Conservation (phyloP, 768 basidiomycete species). For the Plicaturopsis crispa region DNA sequence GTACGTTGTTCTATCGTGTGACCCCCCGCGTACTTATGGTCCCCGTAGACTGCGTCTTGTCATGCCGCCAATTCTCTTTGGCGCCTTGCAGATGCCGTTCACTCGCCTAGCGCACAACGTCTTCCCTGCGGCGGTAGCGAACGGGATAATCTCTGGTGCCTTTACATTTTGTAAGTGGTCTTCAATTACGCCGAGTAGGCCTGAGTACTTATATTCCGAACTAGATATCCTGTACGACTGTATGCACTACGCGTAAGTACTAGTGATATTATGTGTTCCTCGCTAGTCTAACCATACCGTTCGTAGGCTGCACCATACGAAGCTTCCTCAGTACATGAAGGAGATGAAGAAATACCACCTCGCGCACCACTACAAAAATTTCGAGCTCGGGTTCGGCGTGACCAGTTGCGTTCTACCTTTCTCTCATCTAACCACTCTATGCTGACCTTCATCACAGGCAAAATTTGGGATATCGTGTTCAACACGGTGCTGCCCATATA, state of each 20-base stretch:
- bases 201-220: too few species aligned
- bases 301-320: conserved; percentile 84
- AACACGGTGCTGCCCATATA: conserved; percentile 71
- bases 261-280: conserved; percentile 1
- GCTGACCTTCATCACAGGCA: conserved; percentile 37
- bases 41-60: conserved; percentile 88
- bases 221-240: conserved; percentile 78
- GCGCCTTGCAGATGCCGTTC: conserved; percentile 72
- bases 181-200: too few species aligned
- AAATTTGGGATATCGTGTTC: conserved; percentile 92
- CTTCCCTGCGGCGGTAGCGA: conserved; percentile 81
- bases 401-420: conserved; percentile 47
- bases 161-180: conserved; percentile 71
- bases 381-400: conserved; percentile 94
- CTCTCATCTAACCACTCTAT: not conserved
- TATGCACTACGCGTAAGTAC: conserved; percentile 84
- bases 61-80: conserved; percentile 91
- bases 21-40: too few species aligned
- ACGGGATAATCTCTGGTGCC: conserved; percentile 82
- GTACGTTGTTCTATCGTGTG: too few species aligned
- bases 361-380: conserved; percentile 98
- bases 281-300: conserved; percentile 6
- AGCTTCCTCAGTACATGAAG: conserved; percentile 75
- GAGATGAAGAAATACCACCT: conserved; percentile 98
- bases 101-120: conserved; percentile 75